These are phyloP conservation scores for Nakaseomyces nivariensis DNA, from an alignment of 1,139 yeast genomes.

Conservation along the genomic window DNA sequence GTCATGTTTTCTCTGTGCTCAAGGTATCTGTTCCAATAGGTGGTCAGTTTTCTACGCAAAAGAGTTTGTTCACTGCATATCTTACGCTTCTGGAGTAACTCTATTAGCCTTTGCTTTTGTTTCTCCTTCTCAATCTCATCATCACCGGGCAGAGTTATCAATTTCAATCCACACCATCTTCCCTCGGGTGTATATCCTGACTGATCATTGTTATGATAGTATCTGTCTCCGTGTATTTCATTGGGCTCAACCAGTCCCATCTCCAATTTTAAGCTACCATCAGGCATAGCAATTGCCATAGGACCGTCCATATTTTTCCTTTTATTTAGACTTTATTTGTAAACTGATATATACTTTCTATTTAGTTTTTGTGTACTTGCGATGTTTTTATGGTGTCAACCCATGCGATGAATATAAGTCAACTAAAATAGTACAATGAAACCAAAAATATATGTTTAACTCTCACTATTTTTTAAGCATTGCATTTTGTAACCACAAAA, in stretches of 20 bases:
- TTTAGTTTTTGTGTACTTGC: too few species aligned
- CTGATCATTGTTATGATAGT: neutral
- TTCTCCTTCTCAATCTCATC: constrained; percentile 1
- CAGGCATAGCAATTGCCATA: neutral
- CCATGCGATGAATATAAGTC: too few species aligned
- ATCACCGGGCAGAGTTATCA: neutral
- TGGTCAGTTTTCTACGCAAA: neutral
- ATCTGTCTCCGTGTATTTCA: constrained; percentile 15
- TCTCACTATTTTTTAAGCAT: too few species aligned
- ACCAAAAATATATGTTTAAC: too few species aligned
- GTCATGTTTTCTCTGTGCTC: neutral
- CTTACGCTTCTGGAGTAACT: neutral
- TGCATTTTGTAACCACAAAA: too few species aligned
- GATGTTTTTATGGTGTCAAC: too few species aligned
- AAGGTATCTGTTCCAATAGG: neutral
- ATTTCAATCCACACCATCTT: neutral
- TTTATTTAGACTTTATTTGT: too few species aligned
- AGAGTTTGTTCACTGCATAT: neutral
- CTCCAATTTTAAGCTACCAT: neutral
- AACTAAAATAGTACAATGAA: too few species aligned
- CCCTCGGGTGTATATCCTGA: neutral
- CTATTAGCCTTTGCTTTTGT: neutral
- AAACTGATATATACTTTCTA: too few species aligned
- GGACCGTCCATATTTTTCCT: neutral
- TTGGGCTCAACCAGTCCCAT: neutral